Base-by-base conservation (phyloP, 305 asterid genomes). In the Solanum hybrid region DNA sequence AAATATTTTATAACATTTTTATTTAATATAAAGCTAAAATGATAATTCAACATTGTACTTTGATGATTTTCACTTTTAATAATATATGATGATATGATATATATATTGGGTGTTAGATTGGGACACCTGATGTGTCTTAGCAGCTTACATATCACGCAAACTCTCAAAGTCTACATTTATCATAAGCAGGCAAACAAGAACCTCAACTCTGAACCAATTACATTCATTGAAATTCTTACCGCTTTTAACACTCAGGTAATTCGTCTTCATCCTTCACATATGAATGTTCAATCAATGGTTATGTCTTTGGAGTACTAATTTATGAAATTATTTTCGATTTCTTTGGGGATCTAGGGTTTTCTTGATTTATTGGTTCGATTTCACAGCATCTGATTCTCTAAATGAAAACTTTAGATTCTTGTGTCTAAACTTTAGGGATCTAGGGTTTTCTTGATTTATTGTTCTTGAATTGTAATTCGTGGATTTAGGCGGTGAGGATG, bases 111-210 rank as follows among this genome's bases (percentile, higher is more conserved):
- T 75, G 81, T 61, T 61, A 7, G 24, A 61, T 22, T 0, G 5
- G 24, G 24, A 20, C 5, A 82, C n/a, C 12, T 85, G 76, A 31
- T 85, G 76, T n/a, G 75, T 67, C 16, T 89, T 33, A 36, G 20
- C 89, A 69, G 93, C 95, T 92, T 93, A 82, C 77, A 78, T 89
- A 86, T 86, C 42, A 92, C 94, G 92, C 94, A 87, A 90, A 73
- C 91, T 89, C 88, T 6, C 10, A 26, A 61, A 3, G 22, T 64
- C 90, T 69, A 20, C 5, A 37, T n/a, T 87, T 73, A 28, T 69
- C 37, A 33, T 89, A 83, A 78, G 86, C 31, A 26, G 73, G 13
- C 36, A 87, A 22, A 61, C 78, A 24, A 35, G 28, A 16, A 31
- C 14, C 77, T 90, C 40, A 14, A 86, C 67, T 78, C 10, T 40